Evolutionary conservation across 2,329 filamentous ascomycete species (phyloP).

Genomic region (Alternaria arborescens): DNA sequence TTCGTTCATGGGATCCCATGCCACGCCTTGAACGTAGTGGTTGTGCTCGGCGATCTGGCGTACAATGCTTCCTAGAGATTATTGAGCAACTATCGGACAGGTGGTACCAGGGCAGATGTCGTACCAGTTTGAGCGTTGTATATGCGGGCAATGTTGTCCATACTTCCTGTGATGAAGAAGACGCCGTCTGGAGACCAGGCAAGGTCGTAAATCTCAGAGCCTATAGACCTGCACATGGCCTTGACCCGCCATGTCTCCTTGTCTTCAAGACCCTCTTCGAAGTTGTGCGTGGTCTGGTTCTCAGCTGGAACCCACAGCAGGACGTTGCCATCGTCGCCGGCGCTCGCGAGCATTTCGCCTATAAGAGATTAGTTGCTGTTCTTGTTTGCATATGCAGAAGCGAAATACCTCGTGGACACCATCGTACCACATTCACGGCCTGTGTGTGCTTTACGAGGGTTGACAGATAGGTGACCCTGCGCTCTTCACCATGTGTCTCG

Average conservation of each 20-base stretch:
- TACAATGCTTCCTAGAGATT: conserved; percentile 57
- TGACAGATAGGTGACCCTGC: conserved; percentile 89
- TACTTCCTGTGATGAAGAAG: conserved; percentile 98
- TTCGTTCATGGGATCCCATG: conserved; percentile 98
- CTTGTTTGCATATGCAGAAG: conserved; percentile 11
- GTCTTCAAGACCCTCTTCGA: conserved; percentile 86
- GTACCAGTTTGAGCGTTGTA: conserved; percentile 92
- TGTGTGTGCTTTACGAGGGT: conserved; percentile 94
- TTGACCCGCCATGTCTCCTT: conserved; percentile 97
- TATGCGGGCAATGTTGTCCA: conserved; percentile 98
- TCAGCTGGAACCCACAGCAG: conserved; percentile 95
- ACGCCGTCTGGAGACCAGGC: conserved; percentile 98
- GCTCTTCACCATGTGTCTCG: conserved; percentile 82
- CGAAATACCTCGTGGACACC: conserved; percentile 84
- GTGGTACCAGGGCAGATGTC: conserved; percentile 34
- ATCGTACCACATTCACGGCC: conserved; percentile 96
- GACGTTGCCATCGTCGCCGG: conserved; percentile 96
- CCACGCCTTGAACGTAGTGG: conserved; percentile 97
- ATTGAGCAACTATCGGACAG: conserved; percentile 25
- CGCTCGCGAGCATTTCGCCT: conserved; percentile 94
- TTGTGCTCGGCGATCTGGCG: conserved; percentile 97
- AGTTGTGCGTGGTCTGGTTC: conserved; percentile 72
- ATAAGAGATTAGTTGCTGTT: conserved; percentile 28
- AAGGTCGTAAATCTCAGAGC: conserved; percentile 96
- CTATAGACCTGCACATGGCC: conserved; percentile 95